Base-by-base conservation (phyloP, 2,329 filamentous ascomycete species). In the Pseudocercospora crystallina region DNA sequence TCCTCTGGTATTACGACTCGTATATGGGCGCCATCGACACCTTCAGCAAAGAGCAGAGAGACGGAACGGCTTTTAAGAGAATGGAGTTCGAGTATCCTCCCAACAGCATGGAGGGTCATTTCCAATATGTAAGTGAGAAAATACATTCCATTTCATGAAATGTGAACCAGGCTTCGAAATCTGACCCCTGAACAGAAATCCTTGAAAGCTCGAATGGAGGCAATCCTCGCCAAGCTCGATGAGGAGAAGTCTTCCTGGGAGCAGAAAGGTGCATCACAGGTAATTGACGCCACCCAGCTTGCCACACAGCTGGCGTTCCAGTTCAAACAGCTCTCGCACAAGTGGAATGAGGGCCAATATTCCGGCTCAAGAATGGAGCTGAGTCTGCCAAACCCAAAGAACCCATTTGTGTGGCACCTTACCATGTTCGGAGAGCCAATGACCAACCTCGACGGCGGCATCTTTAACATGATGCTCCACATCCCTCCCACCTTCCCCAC, bases 1-100 rank as follows among this genome's bases (percentile, higher is more conserved):
- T 97, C 66, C 75, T 97, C 11, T 97, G 94, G 94, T 97, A 97
- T 72, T 95, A 89, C 69, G 87, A 95, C 59, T 87, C 87, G 2
- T 97, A 97, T 65, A 75, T 94, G 15, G 75, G 80, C 3, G 80
- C 86, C 1, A 84, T 95, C 44, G 77, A 83, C 33, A 79, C 83
- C 53, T 87, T 85, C 26, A 69, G 73, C 29, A 69, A 74, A 20
- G 82, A 88, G 59, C 81, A 85, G 48, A 79, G 80, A 54, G 60
- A 62, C 53, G 80, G 82, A 2, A 73, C 82, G 33, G 55, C 67
- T 0, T 97, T 99, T 64, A 70, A 75, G n/a, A 80, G 80, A 43
- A 95, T 96, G 89, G 89, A 90, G 0, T 99, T 99, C 60, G 94
- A 99, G 66, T 80, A 81, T 36, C 65, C 68, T 0, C 81, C 76